Percentiles rank a stretch among this genome's conserved stretches.
These are phyloP conservation scores for Zymoseptoria ardabiliae DNA, from an alignment of 2,329 filamentous ascomycete species.

Conservation along the genomic window DNA sequence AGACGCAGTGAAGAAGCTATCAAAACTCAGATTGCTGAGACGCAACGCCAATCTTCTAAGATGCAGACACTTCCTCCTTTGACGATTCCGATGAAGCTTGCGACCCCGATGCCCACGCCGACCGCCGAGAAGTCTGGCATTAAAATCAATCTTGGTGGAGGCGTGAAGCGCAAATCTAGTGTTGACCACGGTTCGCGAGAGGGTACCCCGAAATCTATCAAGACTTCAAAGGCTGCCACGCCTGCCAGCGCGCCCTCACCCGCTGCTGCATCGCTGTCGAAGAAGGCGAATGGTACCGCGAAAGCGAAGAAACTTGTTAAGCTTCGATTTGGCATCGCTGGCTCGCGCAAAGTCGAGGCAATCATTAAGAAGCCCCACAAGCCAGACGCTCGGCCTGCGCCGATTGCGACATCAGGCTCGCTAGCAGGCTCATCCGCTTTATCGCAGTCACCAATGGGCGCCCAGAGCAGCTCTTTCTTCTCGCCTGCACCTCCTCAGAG, in stretches of 20 bases:
- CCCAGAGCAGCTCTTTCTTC: slow-evolving; percentile 5
- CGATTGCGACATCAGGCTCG: neutral
- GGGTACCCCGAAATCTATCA: slow-evolving; percentile 22
- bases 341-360: slow-evolving; percentile 10
- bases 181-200: slow-evolving; percentile 15
- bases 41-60: slow-evolving; percentile 6
- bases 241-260: slow-evolving; percentile 6
- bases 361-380: slow-evolving; percentile 14
- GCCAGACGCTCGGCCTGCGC: slow-evolving; percentile 2
- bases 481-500: slow-evolving; percentile 8
- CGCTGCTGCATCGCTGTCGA: neutral
- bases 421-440: neutral
- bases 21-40: neutral
- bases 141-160: slow-evolving; percentile 20
- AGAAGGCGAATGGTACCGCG: slow-evolving; percentile 5
- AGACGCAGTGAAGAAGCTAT: slow-evolving; percentile 8
- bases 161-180: slow-evolving; percentile 23
- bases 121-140: slow-evolving; percentile 13
- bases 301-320: slow-evolving; percentile 6
- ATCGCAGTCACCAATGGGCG: neutral
- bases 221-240: slow-evolving; percentile 17
- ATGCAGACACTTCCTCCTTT: neutral
- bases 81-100: slow-evolving; percentile 4
- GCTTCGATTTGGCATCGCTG: slow-evolving; percentile 10
- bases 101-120: neutral